Conservation (phyloP, 257 asterid species). For the Nicotiana undulata region DNA sequence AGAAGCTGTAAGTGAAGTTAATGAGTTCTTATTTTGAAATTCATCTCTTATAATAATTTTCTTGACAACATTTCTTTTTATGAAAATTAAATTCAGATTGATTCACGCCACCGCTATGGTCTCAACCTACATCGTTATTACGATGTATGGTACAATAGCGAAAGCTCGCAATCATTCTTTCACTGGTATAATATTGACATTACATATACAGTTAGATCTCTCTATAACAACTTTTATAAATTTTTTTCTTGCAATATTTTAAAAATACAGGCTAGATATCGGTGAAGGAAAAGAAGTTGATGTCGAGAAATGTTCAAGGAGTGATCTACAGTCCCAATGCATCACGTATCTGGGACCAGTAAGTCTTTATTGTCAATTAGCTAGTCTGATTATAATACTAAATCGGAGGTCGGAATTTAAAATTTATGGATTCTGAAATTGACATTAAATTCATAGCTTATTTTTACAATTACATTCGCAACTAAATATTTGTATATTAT, state of each 20-base stretch:
- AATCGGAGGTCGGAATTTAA: no score
- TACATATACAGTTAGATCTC: no score
- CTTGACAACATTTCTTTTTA: background rate
- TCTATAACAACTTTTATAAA: no score
- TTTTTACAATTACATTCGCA: no score
- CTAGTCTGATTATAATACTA: no score
- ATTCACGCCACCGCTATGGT: conserved; percentile 26
- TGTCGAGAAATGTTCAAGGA: conserved; percentile 17
- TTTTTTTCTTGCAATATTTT: background rate
- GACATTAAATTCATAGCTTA: no score
- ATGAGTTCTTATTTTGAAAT: no score
- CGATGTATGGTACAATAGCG: conserved; percentile 18
- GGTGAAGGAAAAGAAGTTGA: conserved; percentile 26
- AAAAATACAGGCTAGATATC: conserved; percentile 23
- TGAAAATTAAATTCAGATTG: conserved; percentile 19
- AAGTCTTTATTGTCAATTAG: background rate
- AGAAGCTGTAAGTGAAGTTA: conserved; percentile 24
- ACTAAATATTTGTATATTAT: no score
- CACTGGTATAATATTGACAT: conserved; percentile 18
- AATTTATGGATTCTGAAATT: no score
- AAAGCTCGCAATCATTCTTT: conserved; percentile 30
- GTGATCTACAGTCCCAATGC: conserved; percentile 20
- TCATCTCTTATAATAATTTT: background rate
- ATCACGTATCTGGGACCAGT: conserved; percentile 28
- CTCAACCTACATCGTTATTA: conserved; percentile 20